Conservation (phyloP, 208 protist species). For the Crithidia expoeki region DNA sequence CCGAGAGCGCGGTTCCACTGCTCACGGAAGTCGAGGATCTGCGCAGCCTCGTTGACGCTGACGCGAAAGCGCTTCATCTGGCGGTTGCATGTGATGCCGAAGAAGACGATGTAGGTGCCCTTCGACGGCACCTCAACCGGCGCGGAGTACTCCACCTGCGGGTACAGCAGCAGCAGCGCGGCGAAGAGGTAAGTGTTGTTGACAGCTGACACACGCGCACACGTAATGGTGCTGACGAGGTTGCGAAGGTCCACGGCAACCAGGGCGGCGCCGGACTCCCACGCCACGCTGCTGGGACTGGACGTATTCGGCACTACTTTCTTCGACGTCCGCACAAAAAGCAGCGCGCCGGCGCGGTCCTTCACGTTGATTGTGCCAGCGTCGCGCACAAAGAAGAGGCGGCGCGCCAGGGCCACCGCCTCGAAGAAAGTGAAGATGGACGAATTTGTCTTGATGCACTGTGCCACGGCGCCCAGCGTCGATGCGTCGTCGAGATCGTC, state of each 20-base stretch:
- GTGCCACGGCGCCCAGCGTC: slow-evolving; percentile 36
- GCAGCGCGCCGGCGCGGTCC: slow-evolving; percentile 68
- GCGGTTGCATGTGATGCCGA: slow-evolving; percentile 84
- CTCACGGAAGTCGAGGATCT: slow-evolving; percentile 87
- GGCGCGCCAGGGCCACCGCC: slow-evolving; percentile 61
- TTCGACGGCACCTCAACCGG: slow-evolving; percentile 54
- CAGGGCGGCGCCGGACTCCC: slow-evolving; percentile 64
- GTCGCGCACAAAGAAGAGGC: slow-evolving; percentile 75
- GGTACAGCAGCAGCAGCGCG: slow-evolving; percentile 79
- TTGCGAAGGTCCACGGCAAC: slow-evolving; percentile 73
- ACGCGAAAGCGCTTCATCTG: slow-evolving; percentile 89
- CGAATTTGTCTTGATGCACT: slow-evolving; percentile 54
- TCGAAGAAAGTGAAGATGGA: slow-evolving; percentile 77
- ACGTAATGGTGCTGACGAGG: slow-evolving; percentile 47
- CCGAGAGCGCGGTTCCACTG: slow-evolving; percentile 65
- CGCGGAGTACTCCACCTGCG: slow-evolving; percentile 82
- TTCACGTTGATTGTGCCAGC: slow-evolving; percentile 60
- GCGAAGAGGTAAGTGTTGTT: slow-evolving; percentile 81
- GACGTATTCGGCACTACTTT: slow-evolving; percentile 53
- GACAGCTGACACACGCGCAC: slow-evolving; percentile 62
- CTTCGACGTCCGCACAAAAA: slow-evolving; percentile 90
- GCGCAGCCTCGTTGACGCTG: slow-evolving; percentile 64
- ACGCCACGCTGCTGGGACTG: slow-evolving; percentile 54
- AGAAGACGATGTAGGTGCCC: slow-evolving; percentile 70
- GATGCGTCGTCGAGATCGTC: slow-evolving; percentile 52